Evolutionary conservation across 1,139 yeast species (phyloP).

Genomic region (Scheffersomyces parashehatae): DNA sequence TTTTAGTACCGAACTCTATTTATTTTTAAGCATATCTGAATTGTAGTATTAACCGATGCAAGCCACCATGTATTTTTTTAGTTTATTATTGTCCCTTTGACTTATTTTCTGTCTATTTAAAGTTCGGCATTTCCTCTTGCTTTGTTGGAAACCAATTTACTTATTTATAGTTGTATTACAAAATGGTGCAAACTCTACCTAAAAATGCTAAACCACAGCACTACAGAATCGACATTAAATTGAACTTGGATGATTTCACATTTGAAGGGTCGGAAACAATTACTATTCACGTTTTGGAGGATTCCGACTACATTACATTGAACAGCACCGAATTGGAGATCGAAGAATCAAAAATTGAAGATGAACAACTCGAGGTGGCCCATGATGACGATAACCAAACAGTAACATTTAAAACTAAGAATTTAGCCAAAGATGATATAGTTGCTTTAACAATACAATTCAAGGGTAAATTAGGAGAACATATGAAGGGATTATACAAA

Average conservation of each 20-base stretch:
- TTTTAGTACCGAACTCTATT: too few species aligned
- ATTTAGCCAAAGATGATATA: neutral
- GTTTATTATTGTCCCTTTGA: too few species aligned
- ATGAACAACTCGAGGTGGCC: conserved; percentile 20
- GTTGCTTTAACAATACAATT: conserved; percentile 7
- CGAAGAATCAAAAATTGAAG: neutral
- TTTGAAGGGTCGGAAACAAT: neutral
- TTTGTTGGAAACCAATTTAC: too few species aligned
- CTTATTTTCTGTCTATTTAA: too few species aligned
- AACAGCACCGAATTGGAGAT: neutral
- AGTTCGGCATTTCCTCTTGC: too few species aligned
- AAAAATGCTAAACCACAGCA: neutral
- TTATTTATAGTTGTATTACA: too few species aligned
- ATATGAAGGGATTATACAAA: conserved; percentile 18
- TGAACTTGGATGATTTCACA: neutral
- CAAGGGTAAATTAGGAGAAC: conserved; percentile 14
- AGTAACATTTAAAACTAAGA: conserved; percentile 50
- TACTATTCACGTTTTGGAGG: neutral
- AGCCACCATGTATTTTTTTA: too few species aligned
- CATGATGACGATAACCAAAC: conserved; percentile 63
- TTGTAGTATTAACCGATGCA: too few species aligned
- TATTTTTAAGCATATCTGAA: too few species aligned
- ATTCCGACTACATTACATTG: neutral
- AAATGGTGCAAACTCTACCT: neutral
- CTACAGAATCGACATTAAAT: neutral